phyloP scores from a whole-genome alignment of 1,284 basidiomycete genomes.

The Cerrena zonata region DNA sequence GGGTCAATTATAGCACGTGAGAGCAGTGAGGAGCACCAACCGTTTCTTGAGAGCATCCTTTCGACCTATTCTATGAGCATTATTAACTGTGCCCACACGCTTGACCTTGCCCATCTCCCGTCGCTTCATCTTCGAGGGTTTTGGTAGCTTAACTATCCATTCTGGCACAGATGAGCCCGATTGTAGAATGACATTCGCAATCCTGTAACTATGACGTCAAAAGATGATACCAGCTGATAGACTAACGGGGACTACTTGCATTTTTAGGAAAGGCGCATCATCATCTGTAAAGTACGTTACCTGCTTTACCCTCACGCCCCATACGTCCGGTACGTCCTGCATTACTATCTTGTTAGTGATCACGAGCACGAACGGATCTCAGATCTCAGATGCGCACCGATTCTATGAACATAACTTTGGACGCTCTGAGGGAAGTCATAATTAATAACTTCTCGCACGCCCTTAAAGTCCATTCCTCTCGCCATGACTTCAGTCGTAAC shows the following conservation, averaged over 20 bases:
- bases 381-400: conserved; percentile 49
- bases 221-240: background rate
- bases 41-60: conserved; percentile 70
- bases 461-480: conserved; percentile 96
- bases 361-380: background rate
- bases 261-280: conserved; percentile 86
- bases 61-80: conserved; percentile 67
- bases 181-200: conserved; percentile 90
- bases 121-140: conserved; percentile 84
- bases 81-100: conserved; percentile 71
- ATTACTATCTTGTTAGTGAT: background rate
- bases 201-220: conserved; percentile 41
- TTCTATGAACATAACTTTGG: conserved; percentile 92
- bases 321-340: conserved; percentile 86
- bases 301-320: conserved; percentile 83
- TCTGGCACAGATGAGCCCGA: conserved; percentile 86
- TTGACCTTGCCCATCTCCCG: conserved; percentile 80
- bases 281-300: conserved; percentile 95
- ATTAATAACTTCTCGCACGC: conserved; percentile 91
- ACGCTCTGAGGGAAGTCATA: conserved; percentile 93
- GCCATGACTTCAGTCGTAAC: conserved; percentile 93
- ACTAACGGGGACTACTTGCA: conserved; percentile 47
- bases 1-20: background rate
- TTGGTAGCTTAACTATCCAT: conserved; percentile 84
- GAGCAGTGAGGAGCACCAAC: conserved; percentile 31